These are phyloP conservation scores for Ceratocystis papillata DNA, from an alignment of 2,329 filamentous ascomycete genomes.

Conservation along the genomic window DNA sequence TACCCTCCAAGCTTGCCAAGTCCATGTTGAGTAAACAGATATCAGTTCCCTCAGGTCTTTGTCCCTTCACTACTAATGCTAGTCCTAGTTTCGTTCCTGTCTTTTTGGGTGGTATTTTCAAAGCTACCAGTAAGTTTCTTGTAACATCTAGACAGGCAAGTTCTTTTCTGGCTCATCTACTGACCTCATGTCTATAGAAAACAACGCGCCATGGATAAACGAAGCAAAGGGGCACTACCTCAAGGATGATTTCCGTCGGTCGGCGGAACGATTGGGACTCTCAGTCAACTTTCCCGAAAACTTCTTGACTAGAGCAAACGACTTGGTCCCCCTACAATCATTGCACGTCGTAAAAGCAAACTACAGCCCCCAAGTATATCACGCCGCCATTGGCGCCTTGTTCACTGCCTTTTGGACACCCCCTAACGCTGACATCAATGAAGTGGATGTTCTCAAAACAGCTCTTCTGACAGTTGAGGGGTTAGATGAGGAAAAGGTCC, in stretches of 20 bases:
- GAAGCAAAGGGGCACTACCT: conserved; percentile 56
- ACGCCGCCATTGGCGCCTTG: conserved; percentile 44
- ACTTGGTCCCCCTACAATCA: conserved; percentile 50
- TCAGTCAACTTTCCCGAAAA: conserved; percentile 33
- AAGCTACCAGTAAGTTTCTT: conserved; percentile 39
- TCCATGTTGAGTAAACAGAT: conserved; percentile 53
- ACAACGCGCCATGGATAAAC: conserved; percentile 63
- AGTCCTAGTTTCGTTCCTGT: conserved; percentile 54
- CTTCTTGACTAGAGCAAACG: conserved; percentile 37
- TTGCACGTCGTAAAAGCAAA: conserved; percentile 55
- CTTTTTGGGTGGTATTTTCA: conserved; percentile 58
- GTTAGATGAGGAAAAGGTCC: conserved; percentile 37
- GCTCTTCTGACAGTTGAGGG: conserved; percentile 33
- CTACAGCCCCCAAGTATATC: conserved; percentile 41
- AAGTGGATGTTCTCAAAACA: conserved; percentile 39
- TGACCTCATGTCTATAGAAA: conserved; percentile 39
- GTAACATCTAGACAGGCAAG: neutral
- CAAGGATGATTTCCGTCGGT: conserved; percentile 34
- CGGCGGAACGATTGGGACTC: conserved; percentile 34
- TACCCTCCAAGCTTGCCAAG: conserved; percentile 45
- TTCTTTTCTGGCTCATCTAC: neutral
- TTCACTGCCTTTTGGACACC: conserved; percentile 54
- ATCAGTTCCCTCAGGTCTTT: neutral
- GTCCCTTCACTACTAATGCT: neutral
- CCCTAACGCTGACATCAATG: conserved; percentile 48